Percentiles rank a stretch among this genome's conserved stretches.
Evolutionary conservation across 2,329 filamentous ascomycete genomes (phyloP).

Genomic region (Dothideomycetes sp.): DNA sequence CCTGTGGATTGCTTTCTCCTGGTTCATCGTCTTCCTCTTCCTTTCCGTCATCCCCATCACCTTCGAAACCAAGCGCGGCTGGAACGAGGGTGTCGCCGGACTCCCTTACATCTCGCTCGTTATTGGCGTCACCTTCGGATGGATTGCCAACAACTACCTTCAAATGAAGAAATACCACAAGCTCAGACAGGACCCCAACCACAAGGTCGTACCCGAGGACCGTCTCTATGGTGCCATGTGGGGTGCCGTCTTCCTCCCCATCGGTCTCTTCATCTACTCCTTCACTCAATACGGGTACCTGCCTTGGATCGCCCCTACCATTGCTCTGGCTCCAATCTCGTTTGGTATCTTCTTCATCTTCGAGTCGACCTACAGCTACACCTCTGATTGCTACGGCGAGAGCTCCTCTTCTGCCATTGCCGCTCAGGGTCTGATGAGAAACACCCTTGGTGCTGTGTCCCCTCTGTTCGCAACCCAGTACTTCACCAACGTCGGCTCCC

Average conservation of each 20-base stretch:
- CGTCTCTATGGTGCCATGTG: constrained; percentile 39
- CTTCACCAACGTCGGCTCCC: constrained; percentile 42
- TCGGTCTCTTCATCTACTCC: constrained; percentile 42
- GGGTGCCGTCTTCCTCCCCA: constrained; percentile 35
- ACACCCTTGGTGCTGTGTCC: constrained; percentile 41
- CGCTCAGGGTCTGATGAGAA: constrained; percentile 41
- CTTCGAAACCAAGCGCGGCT: constrained; percentile 41
- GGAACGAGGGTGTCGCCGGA: constrained; percentile 38
- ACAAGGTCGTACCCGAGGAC: constrained; percentile 30
- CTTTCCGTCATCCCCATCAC: constrained; percentile 40
- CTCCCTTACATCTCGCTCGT: constrained; percentile 42
- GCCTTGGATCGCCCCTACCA: constrained; percentile 38
- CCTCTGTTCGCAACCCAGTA: constrained; percentile 42
- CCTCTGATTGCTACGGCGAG: constrained; percentile 42
- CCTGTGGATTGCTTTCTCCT: constrained; percentile 42
- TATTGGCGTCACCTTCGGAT: constrained; percentile 38
- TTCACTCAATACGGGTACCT: constrained; percentile 42
- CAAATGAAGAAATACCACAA: constrained; percentile 41
- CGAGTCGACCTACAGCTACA: constrained; percentile 37
- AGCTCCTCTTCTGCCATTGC: constrained; percentile 34
- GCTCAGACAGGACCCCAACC: constrained; percentile 23
- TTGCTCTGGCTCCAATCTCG: constrained; percentile 39
- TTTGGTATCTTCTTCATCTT: constrained; percentile 44
- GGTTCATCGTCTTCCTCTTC: constrained; percentile 45
- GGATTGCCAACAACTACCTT: constrained; percentile 30